Conservation (phyloP, 345 rosid genomes). For the Theobroma cacao region DNA sequence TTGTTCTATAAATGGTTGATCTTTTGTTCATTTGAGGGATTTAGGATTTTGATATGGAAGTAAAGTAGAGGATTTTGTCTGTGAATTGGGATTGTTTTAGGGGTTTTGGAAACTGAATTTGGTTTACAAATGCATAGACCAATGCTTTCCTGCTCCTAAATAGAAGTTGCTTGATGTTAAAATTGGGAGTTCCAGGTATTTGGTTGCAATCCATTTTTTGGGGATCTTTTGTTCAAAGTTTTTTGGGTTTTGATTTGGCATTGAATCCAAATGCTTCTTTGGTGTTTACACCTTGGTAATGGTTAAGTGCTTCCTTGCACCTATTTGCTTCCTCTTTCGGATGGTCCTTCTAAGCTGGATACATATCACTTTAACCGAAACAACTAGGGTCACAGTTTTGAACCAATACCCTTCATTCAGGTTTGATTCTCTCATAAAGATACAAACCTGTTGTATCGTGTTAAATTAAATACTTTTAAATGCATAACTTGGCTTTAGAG, state of each 20-base stretch:
- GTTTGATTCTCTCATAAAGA: background rate
- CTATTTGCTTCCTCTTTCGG: background rate
- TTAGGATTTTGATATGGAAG: background rate
- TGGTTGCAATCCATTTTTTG: background rate
- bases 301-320: background rate
- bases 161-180: background rate
- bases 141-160: background rate
- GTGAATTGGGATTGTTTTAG: conserved; percentile 1
- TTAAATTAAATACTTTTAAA: background rate
- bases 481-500: background rate
- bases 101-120: background rate
- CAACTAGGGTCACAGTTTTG: background rate
- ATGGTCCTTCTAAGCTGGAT: background rate
- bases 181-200: background rate
- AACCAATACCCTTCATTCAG: background rate
- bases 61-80: background rate
- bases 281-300: background rate
- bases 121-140: background rate
- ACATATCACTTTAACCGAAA: background rate
- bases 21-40: background rate
- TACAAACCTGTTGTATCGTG: background rate
- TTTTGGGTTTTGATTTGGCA: conserved; percentile 6
- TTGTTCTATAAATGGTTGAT: background rate
- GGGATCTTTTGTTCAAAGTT: background rate
- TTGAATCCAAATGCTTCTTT: background rate